phyloP scores from a whole-genome alignment of 2,329 filamentous ascomycete genomes.

The Penicillium occitanis region DNA sequence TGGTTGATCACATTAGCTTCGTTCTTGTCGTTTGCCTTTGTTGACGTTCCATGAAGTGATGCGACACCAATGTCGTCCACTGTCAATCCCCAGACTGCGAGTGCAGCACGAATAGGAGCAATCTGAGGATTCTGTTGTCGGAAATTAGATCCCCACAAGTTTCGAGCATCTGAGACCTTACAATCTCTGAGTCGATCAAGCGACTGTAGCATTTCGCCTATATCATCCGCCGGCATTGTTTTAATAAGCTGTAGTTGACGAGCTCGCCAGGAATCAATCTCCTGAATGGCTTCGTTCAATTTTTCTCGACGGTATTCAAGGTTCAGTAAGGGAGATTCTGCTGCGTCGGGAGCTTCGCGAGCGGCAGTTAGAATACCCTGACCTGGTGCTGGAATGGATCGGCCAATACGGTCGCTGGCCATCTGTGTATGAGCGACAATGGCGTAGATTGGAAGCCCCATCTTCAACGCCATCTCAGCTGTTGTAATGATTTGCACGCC shows the following conservation, averaged over 20 bases:
- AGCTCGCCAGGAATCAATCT: constrained; percentile 3
- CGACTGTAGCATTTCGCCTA: background rate
- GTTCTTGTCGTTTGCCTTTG: constrained; percentile 99
- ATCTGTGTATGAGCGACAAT: constrained; percentile 90
- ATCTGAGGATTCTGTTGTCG: constrained; percentile 95
- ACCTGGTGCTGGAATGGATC: constrained; percentile 91
- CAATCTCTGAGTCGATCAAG: constrained; percentile 61
- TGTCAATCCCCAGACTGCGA: constrained; percentile 96
- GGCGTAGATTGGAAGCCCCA: constrained; percentile 98
- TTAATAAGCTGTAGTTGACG: constrained; percentile 2
- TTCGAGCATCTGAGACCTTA: constrained; percentile 86
- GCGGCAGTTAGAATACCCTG: constrained; percentile 96
- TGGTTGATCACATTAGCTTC: constrained; percentile 98
- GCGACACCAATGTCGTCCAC: constrained; percentile 93
- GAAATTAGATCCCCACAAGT: constrained; percentile 95
- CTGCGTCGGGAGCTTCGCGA: constrained; percentile 84
- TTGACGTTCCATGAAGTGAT: constrained; percentile 98
- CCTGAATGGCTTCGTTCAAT: constrained; percentile 81
- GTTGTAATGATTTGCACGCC: constrained; percentile 99
- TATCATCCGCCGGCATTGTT: background rate
- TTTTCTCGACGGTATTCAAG: constrained; percentile 96
- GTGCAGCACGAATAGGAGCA: constrained; percentile 88
- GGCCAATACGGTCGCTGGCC: constrained; percentile 97
- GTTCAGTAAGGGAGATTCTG: constrained; percentile 90
- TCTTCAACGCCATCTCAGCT: constrained; percentile 89